Evolutionary conservation across 331 rosid genomes (phyloP).

Genomic region (Rosa hybrid): DNA sequence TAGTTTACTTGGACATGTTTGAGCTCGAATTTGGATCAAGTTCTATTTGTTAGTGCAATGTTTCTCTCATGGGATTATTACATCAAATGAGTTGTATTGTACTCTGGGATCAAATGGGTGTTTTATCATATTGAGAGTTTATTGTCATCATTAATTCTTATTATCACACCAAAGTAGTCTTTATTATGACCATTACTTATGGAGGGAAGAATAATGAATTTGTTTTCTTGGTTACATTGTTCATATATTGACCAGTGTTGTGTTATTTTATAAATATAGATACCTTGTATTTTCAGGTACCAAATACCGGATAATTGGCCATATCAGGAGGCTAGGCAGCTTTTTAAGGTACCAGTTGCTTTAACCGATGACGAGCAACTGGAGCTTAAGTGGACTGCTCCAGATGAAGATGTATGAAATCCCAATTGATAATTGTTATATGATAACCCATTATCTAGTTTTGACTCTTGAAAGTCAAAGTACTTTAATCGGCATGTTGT

Average conservation of each 20-base stretch:
- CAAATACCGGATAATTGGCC: constrained; percentile 95
- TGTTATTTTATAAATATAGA: constrained; percentile 9
- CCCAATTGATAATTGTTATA: constrained; percentile 14
- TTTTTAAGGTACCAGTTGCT: constrained; percentile 82
- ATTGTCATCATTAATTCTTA: neutral
- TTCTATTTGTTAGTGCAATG: neutral
- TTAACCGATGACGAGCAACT: constrained; percentile 61
- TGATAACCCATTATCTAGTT: neutral
- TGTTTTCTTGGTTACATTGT: constrained; percentile 11
- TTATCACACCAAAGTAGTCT: neutral
- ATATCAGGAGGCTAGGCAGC: constrained; percentile 79
- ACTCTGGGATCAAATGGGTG: neutral
- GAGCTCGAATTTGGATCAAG: neutral
- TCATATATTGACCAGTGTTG: constrained; percentile 6
- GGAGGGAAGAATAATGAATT: neutral
- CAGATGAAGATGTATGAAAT: constrained; percentile 81
- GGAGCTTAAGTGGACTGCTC: constrained; percentile 86
- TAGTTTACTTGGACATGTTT: neutral
- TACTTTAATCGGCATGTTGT: constrained; percentile 23
- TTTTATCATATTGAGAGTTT: neutral
- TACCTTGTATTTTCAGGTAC: constrained; percentile 54
- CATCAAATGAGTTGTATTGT: neutral
- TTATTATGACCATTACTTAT: neutral
- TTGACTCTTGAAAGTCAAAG: neutral
- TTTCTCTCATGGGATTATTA: neutral